Evolutionary conservation across 768 basidiomycete species (phyloP).

Genomic region (Xerocomus brunneocitrinus): DNA sequence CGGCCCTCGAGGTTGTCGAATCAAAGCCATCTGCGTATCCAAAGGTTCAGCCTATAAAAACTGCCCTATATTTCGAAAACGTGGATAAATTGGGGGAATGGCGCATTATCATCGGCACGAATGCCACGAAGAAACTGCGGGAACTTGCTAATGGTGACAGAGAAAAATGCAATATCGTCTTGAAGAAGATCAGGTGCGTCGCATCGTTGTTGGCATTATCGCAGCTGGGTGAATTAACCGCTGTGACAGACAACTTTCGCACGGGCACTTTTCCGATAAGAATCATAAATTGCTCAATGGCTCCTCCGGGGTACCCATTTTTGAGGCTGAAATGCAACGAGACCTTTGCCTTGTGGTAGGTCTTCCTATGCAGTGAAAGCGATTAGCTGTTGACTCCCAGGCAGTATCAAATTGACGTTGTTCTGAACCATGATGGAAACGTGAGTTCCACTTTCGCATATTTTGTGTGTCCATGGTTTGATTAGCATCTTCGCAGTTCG

Average conservation of each 20-base stretch:
- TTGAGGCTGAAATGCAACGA: slow-evolving; percentile 61
- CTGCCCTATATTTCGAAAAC: slow-evolving; percentile 56
- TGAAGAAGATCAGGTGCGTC: slow-evolving; percentile 66
- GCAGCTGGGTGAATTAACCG: background rate
- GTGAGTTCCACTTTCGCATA: slow-evolving; percentile 14
- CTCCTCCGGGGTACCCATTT: slow-evolving; percentile 49
- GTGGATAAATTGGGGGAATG: slow-evolving; percentile 61
- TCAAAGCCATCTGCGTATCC: slow-evolving; percentile 34
- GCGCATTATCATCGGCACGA: slow-evolving; percentile 51
- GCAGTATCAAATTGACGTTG: slow-evolving; percentile 44
- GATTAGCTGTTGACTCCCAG: no score
- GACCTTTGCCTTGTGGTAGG: slow-evolving; percentile 50
- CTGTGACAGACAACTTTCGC: slow-evolving; percentile 54
- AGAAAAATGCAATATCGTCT: slow-evolving; percentile 48
- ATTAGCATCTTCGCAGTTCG: slow-evolving; percentile 27
- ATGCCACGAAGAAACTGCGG: slow-evolving; percentile 47
- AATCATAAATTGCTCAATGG: slow-evolving; percentile 61
- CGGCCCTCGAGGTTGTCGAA: slow-evolving; percentile 1
- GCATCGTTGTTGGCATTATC: background rate
- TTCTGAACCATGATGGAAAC: slow-evolving; percentile 33
- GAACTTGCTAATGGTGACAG: slow-evolving; percentile 42
- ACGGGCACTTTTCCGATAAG: slow-evolving; percentile 62
- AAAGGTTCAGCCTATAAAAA: slow-evolving; percentile 53
- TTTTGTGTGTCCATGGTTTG: background rate
- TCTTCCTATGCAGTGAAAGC: background rate